phyloP scores from a whole-genome alignment of 257 asterid genomes.

The Solanum sejunctum region DNA sequence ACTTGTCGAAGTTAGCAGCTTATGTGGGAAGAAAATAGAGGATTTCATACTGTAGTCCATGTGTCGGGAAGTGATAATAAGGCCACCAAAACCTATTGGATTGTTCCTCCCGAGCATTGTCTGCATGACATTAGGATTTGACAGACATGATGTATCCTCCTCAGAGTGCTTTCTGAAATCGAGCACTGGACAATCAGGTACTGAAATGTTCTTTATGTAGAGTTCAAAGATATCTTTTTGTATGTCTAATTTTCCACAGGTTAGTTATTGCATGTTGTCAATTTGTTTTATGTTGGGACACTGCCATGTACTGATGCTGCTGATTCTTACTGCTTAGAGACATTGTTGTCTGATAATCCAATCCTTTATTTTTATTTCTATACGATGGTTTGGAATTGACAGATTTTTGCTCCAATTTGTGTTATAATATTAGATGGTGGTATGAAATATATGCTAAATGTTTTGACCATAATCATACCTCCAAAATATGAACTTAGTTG shows the following conservation, averaged over 20 bases:
- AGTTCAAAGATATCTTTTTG: neutral
- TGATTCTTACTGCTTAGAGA: neutral
- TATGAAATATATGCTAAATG: neutral
- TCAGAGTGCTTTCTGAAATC: neutral
- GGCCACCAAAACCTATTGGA: neutral
- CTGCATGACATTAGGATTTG: neutral
- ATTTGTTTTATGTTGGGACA: neutral
- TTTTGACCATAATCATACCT: neutral
- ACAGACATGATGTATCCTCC: neutral
- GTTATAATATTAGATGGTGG: neutral
- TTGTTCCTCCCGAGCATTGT: neutral
- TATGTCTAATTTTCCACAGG: neutral
- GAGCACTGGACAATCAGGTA: neutral
- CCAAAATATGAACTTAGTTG: neutral
- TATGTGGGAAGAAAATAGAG: constrained; percentile 80
- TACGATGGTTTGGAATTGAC: neutral
- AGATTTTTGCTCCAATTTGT: neutral
- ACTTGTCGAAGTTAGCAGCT: constrained; percentile 86
- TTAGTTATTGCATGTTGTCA: neutral
- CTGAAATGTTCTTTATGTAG: neutral
- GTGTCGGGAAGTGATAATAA: neutral
- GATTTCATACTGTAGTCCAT: neutral
- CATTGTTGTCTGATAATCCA: neutral
- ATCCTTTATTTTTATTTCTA: neutral
- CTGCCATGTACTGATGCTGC: neutral